phyloP scores from a whole-genome alignment of 306 rosid genomes.

The Abrus pulchellus region DNA sequence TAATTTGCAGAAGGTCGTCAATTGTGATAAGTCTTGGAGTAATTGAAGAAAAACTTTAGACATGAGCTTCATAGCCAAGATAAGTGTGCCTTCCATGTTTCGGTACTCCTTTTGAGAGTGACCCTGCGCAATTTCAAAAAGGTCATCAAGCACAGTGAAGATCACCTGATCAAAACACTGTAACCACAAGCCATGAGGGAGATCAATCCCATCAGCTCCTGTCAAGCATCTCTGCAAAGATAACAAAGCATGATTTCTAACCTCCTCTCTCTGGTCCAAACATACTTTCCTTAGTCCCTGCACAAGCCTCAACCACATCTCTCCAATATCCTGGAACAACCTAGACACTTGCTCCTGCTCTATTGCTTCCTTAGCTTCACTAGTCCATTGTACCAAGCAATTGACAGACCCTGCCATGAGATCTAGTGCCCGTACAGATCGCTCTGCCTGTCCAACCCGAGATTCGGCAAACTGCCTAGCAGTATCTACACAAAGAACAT shows the following conservation, averaged over 20 bases:
- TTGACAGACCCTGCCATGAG: slow-evolving; percentile 44
- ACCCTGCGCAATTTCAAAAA: slow-evolving; percentile 76
- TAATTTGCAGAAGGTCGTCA: slow-evolving; percentile 76
- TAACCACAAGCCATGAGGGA: slow-evolving; percentile 62
- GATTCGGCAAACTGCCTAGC: slow-evolving; percentile 86
- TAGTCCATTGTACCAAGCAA: slow-evolving; percentile 70
- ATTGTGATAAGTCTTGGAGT: slow-evolving; percentile 57
- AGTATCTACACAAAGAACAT: slow-evolving; percentile 68
- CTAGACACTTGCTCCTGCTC: slow-evolving; percentile 66
- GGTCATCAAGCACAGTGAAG: slow-evolving; percentile 84
- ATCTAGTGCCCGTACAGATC: slow-evolving; percentile 72
- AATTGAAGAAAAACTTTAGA: slow-evolving; percentile 67
- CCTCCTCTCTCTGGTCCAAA: slow-evolving; percentile 31
- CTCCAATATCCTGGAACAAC: slow-evolving; percentile 75
- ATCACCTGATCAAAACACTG: slow-evolving; percentile 80
- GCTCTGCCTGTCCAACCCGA: slow-evolving; percentile 79
- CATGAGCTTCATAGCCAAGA: slow-evolving; percentile 73
- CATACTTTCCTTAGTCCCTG: slow-evolving; percentile 81
- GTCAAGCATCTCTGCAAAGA: slow-evolving; percentile 75
- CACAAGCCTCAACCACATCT: slow-evolving; percentile 83
- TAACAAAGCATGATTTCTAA: slow-evolving; percentile 37
- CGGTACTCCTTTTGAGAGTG: slow-evolving; percentile 44
- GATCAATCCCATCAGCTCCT: slow-evolving; percentile 65
- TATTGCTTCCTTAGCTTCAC: slow-evolving; percentile 61
- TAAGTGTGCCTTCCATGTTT: slow-evolving; percentile 80